A percentile compares a stretch with the other conserved stretches of the same genome.
Evolutionary conservation across 2,329 filamentous ascomycete genomes (phyloP).

Genomic region (Didymella exigua): DNA sequence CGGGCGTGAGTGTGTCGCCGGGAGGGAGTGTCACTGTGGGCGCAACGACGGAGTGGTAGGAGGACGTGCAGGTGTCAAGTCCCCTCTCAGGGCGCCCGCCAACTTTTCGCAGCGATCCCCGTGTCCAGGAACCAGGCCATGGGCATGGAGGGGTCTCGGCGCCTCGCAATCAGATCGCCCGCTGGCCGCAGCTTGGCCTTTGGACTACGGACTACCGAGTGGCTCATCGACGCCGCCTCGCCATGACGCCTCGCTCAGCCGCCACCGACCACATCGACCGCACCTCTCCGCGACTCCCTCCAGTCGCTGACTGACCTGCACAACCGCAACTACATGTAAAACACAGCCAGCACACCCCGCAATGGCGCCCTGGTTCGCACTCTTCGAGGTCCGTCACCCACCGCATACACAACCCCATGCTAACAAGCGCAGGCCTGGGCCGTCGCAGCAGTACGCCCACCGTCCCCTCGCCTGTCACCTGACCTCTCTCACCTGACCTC

Average conservation of each 20-base stretch:
- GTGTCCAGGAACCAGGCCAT: slow-evolving; percentile 22
- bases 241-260: slow-evolving; percentile 12
- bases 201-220: slow-evolving; percentile 12
- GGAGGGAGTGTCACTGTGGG: not conserved
- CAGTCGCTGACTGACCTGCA: not conserved
- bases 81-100: not conserved
- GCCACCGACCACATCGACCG: not conserved
- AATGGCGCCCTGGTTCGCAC: slow-evolving; percentile 41
- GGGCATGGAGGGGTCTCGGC: slow-evolving; percentile 15
- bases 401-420: slow-evolving; percentile 7
- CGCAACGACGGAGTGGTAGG: not conserved
- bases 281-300: not conserved
- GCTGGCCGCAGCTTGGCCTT: slow-evolving; percentile 21
- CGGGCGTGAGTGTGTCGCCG: not conserved
- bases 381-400: slow-evolving; percentile 39
- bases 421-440: slow-evolving; percentile 47
- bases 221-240: slow-evolving; percentile 6
- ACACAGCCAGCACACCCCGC: not conserved
- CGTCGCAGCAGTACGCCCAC: slow-evolving; percentile 40
- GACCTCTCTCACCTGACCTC: not conserved
- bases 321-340: not conserved
- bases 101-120: not conserved
- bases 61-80: not conserved
- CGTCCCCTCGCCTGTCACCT: not conserved
- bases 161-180: slow-evolving; percentile 22